Conservation (phyloP, 1,139 yeast genomes). For the Hyphopichia khmerensis region DNA sequence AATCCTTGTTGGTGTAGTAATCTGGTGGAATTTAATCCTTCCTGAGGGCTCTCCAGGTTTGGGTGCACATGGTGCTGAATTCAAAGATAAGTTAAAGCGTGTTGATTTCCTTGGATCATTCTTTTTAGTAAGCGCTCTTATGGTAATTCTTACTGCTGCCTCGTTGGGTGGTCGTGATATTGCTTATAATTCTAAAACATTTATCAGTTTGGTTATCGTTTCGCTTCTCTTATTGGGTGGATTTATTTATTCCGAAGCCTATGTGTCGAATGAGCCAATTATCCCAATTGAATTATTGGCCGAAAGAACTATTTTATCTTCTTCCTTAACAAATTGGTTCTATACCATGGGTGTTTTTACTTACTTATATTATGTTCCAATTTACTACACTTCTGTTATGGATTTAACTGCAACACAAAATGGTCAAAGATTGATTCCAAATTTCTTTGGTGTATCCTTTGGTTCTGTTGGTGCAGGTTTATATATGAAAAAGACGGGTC, state of each 20-base stretch:
- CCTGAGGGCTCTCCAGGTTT: slow-evolving; percentile 52
- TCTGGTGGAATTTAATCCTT: slow-evolving; percentile 36
- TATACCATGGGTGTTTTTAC: slow-evolving; percentile 56
- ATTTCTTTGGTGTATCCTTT: slow-evolving; percentile 64
- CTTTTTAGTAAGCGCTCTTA: slow-evolving; percentile 55
- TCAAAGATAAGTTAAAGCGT: slow-evolving; percentile 45
- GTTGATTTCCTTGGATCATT: slow-evolving; percentile 76
- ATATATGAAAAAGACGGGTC: slow-evolving; percentile 70
- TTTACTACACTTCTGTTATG: slow-evolving; percentile 59
- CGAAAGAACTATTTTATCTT: slow-evolving; percentile 59
- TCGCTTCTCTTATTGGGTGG: slow-evolving; percentile 22
- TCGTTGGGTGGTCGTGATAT: slow-evolving; percentile 65
- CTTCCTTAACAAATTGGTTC: slow-evolving; percentile 69
- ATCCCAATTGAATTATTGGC: slow-evolving; percentile 57
- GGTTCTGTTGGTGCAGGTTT: slow-evolving; percentile 72
- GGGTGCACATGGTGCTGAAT: slow-evolving; percentile 39
- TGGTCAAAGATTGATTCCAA: slow-evolving; percentile 63
- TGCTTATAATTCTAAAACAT: slow-evolving; percentile 33
- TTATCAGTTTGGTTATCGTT: slow-evolving; percentile 24
- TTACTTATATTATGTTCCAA: slow-evolving; percentile 61
- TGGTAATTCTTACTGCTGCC: slow-evolving; percentile 58
- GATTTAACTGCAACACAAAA: slow-evolving; percentile 55
- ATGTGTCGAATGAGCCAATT: slow-evolving; percentile 64
- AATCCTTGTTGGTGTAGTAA: slow-evolving; percentile 42
- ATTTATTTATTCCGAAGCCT: slow-evolving; percentile 53